Percentiles rank a stretch among this genome's conserved stretches.
phyloP scores from a whole-genome alignment of 2,329 filamentous ascomycete genomes.

The Colletotrichum tamarilloi region DNA sequence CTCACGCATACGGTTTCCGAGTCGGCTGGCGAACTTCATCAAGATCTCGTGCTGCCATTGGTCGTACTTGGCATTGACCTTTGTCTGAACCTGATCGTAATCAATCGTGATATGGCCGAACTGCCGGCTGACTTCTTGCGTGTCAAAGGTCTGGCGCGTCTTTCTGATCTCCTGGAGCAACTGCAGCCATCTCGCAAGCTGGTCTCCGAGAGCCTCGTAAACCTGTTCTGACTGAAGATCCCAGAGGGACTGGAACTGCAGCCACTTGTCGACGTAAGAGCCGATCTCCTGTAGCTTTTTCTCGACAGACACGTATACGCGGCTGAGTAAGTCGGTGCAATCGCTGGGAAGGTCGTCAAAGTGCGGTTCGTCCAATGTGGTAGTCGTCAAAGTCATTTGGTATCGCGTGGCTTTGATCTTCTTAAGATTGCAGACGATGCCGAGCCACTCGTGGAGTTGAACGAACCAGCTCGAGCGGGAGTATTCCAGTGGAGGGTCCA shows the following conservation, averaged over 20 bases:
- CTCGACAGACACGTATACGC: slow-evolving; percentile 87
- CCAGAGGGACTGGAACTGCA: slow-evolving; percentile 98
- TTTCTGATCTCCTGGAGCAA: slow-evolving; percentile 97
- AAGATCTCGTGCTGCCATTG: slow-evolving; percentile 99
- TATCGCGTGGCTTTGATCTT: slow-evolving; percentile 97
- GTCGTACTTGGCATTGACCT: slow-evolving; percentile 99
- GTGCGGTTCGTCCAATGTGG: slow-evolving; percentile 71
- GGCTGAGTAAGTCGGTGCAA: slow-evolving; percentile 82
- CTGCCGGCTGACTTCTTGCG: slow-evolving; percentile 89
- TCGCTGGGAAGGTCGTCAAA: slow-evolving; percentile 88
- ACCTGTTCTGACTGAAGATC: slow-evolving; percentile 96
- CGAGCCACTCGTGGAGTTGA: slow-evolving; percentile 93
- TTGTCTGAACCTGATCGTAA: slow-evolving; percentile 98
- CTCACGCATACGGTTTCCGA: slow-evolving; percentile 91
- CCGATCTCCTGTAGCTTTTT: slow-evolving; percentile 83
- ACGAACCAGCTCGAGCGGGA: slow-evolving; percentile 93
- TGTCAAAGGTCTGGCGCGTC: slow-evolving; percentile 95
- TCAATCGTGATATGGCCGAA: slow-evolving; percentile 97
- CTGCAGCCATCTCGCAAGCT: slow-evolving; percentile 93
- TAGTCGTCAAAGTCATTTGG: slow-evolving; percentile 83
- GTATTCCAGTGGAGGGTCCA: slow-evolving; percentile 92
- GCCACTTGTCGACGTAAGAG: slow-evolving; percentile 94
- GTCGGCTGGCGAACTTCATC: slow-evolving; percentile 88
- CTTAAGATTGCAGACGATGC: slow-evolving; percentile 88
- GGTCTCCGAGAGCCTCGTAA: slow-evolving; percentile 90